Evolutionary conservation across 805 yeast species (phyloP), one percentile per base, ranked within the genome.

Genomic region (Candida stauntonica): DNA sequence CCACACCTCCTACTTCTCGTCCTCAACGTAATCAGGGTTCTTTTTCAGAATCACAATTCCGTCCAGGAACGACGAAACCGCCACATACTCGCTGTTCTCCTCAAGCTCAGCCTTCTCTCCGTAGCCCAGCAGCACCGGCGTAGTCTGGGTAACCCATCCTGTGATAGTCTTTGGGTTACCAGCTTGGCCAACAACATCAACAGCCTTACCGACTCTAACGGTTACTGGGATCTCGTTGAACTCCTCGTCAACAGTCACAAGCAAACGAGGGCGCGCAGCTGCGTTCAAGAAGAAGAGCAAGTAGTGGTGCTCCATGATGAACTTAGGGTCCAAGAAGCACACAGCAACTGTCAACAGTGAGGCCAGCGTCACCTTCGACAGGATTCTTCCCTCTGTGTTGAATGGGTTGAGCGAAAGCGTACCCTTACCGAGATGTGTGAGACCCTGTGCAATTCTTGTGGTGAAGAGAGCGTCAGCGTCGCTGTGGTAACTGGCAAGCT

Each of bases 101-200:
- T 94, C 99, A 50, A 93, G 70, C 63, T 93, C 99, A 0, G 99
- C 99, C 46, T 97, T 75, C 63, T 93, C 99, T 31, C 98, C 98
- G 52, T 81, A 80, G 29, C 93, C 89, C 40, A 93, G 71, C 52
- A 93, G 69, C 16, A 93, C 99, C 1, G 99, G 99, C 0, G 99
- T 93, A 5, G 93, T 85, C 57, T 93, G 99, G 2, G 99, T 93
- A 16, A 93, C 98, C 99, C 99, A 93, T 26, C 99, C 99, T 4
- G 99, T 93, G 33, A 93, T 93, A 11, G 97, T 89, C 71, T 93
- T 93, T 34, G 99, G 99, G 53, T 86, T 87, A 67, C 99, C 99
- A 0, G 98, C 99, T 63, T 91, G 98, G 24, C 99, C 99, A 46
- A 93, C 98, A 28, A 89, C 87, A 60, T 93, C 99, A 20, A 93